Evolutionary conservation across 495 filamentous ascomycete genomes (phyloP).

Genomic region (Talaromyces wortmannii): DNA sequence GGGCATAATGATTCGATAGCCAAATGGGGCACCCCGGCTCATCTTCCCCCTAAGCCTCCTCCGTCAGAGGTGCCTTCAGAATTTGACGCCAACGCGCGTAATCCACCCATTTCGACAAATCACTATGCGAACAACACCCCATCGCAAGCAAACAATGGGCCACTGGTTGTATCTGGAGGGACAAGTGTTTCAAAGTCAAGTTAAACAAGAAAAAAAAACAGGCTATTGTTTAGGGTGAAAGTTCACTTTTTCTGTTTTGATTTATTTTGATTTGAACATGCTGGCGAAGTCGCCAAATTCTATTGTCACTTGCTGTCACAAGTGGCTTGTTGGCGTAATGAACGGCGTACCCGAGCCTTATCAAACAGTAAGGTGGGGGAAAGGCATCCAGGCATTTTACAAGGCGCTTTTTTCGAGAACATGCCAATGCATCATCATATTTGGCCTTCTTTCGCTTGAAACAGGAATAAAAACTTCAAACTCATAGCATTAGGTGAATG

Average conservation of each 20-base stretch:
- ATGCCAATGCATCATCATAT: no score
- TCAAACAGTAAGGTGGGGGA: no score
- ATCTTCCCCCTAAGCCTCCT: slow-evolving; percentile 48
- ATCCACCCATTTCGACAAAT: slow-evolving; percentile 11
- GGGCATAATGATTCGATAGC: slow-evolving; percentile 34
- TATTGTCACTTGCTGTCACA: no score
- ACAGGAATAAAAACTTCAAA: no score
- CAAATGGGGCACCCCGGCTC: slow-evolving; percentile 50
- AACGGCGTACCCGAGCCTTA: no score
- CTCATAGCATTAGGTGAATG: no score
- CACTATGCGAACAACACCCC: slow-evolving; percentile 12
- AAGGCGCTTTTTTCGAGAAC: no score
- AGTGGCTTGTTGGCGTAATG: no score
- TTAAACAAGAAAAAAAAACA: slow-evolving; percentile 4
- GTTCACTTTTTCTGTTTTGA: not conserved
- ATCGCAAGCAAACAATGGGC: slow-evolving; percentile 21
- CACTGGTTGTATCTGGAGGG: slow-evolving; percentile 38
- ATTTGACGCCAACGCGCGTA: slow-evolving; percentile 31
- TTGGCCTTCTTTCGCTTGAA: no score
- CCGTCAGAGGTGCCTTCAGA: slow-evolving; percentile 44
- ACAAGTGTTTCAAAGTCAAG: slow-evolving; percentile 16
- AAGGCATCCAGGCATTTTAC: no score
- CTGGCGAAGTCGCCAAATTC: not conserved
- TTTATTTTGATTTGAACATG: not conserved
- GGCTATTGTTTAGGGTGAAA: not conserved